Evolutionary conservation across 2,329 filamentous ascomycete genomes (phyloP).

Genomic region (Cryphonectria radicalis): DNA sequence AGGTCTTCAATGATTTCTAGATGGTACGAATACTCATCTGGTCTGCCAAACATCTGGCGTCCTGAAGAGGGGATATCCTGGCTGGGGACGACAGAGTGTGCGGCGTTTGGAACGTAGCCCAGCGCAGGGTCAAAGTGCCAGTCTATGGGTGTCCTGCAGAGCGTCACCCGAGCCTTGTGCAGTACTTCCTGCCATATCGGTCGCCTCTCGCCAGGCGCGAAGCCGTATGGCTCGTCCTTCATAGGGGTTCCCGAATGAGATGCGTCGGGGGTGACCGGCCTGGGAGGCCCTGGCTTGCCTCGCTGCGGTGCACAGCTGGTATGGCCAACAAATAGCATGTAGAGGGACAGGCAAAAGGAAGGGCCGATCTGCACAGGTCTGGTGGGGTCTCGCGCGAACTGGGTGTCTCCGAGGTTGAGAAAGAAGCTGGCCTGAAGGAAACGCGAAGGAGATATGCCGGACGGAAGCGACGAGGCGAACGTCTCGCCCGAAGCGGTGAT

Average conservation of each 20-base stretch:
- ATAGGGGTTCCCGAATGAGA: slow-evolving; percentile 27
- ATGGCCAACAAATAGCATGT: slow-evolving; percentile 93
- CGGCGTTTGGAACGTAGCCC: slow-evolving; percentile 37
- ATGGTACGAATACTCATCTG: slow-evolving; percentile 72
- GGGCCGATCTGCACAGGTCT: slow-evolving; percentile 82
- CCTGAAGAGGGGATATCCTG: not conserved
- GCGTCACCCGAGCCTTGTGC: slow-evolving; percentile 85
- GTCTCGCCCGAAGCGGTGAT: slow-evolving; percentile 93
- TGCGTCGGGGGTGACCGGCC: slow-evolving; percentile 27
- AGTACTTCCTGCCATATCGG: slow-evolving; percentile 95
- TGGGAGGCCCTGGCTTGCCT: slow-evolving; percentile 1
- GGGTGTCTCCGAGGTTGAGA: slow-evolving; percentile 82
- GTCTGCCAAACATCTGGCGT: slow-evolving; percentile 20
- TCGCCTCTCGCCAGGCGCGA: slow-evolving; percentile 60
- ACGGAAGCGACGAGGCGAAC: slow-evolving; percentile 76
- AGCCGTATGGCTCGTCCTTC: slow-evolving; percentile 52
- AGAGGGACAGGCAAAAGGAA: slow-evolving; percentile 82
- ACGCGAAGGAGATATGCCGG: slow-evolving; percentile 86
- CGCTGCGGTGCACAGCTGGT: slow-evolving; percentile 35
- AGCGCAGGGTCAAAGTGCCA: slow-evolving; percentile 48
- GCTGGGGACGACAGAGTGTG: not conserved
- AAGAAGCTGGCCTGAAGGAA: slow-evolving; percentile 92
- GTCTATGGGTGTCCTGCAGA: slow-evolving; percentile 70
- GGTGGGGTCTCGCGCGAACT: slow-evolving; percentile 70
- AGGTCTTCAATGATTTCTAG: slow-evolving; percentile 83